Evolutionary conservation across 2,329 filamentous ascomycete species (phyloP), one percentile per base, ranked within the genome.

Genomic region (Escovopsis sp.): DNA sequence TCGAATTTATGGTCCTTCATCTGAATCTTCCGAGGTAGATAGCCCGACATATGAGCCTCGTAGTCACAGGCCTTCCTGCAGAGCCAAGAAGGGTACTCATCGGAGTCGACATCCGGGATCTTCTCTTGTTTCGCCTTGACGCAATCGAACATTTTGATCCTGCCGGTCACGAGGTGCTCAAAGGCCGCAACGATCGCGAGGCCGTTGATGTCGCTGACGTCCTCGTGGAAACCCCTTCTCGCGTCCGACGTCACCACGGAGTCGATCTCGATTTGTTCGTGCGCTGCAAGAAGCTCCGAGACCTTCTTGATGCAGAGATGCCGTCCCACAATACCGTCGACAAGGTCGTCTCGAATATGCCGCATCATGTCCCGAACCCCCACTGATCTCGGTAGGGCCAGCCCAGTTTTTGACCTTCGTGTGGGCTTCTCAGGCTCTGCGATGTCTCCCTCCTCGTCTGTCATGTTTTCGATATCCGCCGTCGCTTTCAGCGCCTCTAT

Each of bases 171-270:
- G 7, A 37, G 35, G 34, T 52, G 46, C 14, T 57, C 52, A 13
- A 49, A 51, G 14, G 53, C 51, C 15, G 53, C 50, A 6, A 50
- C 49, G 24, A 57, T 24, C 11, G 46, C 51, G 33, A 57, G 45
- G 7, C 52, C 50, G 14, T 58, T 58, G 9, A 58, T 44, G 32
- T 57, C 54, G 30, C 51, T 51, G 14, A 58, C 54, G 2, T 49
- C 41, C 33, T 58, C 55, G 35, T 51, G 39, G 15, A 50, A 43
- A 2, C 35, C 35, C 29, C 27, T 43, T 35, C 43, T 12, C 4
- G 3, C 16, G 27, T 49, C 33, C 2, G 51, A 49, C 10, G 34
- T 13, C 13, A 55, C 48, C 20, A 51, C 41, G 29, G 43, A 29
- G 0, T 1, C 16, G 0, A 43, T 33, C 9, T 15, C 24, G 34